A percentile compares a stretch with the other conserved stretches of the same genome.
Evolutionary conservation across 805 yeast species (phyloP).

Genomic region (Ogataea salicorniae): DNA sequence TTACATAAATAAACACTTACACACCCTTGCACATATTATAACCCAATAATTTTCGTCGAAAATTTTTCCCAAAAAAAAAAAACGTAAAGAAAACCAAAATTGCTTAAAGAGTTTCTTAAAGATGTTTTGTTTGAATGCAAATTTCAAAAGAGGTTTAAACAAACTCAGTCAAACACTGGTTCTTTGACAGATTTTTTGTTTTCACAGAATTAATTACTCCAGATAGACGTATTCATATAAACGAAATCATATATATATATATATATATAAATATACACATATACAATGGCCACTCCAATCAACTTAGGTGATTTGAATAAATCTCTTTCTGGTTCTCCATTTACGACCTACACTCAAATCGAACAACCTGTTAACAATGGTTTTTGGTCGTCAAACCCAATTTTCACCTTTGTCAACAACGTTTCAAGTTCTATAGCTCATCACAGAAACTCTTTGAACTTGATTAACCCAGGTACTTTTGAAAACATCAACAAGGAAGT

Average conservation of each 20-base stretch:
- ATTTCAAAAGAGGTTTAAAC: too few relatives aligned
- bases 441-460: constrained; percentile 77
- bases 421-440: constrained; percentile 65
- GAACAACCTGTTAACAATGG: constrained; percentile 48
- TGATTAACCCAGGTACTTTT: constrained; percentile 89
- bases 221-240: background rate
- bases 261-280: constrained; percentile 7
- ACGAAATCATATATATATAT: background rate
- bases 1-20: background rate
- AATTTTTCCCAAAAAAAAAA: too few relatives aligned
- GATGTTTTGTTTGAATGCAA: too few relatives aligned
- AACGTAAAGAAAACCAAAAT: too few relatives aligned
- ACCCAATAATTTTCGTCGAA: too few relatives aligned
- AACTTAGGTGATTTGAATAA: constrained; percentile 59
- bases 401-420: constrained; percentile 72
- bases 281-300: constrained; percentile 26
- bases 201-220: too few relatives aligned
- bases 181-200: too few relatives aligned
- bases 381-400: constrained; percentile 80
- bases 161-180: too few relatives aligned
- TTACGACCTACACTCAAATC: constrained; percentile 49
- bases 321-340: constrained; percentile 39
- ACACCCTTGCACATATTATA: too few relatives aligned
- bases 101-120: too few relatives aligned
- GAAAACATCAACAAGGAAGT: constrained; percentile 94